Base-by-base conservation (phyloP, 208 protist species). In the Leishmania tarentolae region DNA sequence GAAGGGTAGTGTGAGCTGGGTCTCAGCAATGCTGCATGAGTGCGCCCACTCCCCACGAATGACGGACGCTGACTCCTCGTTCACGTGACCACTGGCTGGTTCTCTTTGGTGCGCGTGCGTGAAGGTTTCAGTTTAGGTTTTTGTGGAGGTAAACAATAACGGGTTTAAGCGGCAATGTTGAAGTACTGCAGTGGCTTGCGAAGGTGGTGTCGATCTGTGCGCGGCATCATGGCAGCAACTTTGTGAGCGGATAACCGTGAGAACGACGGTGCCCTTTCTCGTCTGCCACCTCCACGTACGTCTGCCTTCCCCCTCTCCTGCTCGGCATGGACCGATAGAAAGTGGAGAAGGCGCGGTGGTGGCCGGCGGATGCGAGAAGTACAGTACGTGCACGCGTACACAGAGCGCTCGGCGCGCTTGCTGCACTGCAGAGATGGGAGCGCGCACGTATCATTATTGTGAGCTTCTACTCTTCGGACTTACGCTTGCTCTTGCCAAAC, bases 401-500 rank as follows among this genome's bases (percentile, higher is more conserved):
- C 66, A 47, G 40, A 71, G 31, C 8, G 6, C 11, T 15, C 7
- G 40, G 17, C 37, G 24, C 19, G 46, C 69, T 47, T 31, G 69
- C 52, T 24, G 31, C 24, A 44, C 21, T 53, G 28, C 46, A 50
- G 19, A 70, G 42, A 31, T 53, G 28, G n/a, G n/a, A n/a, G 8
- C 40, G n/a, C 40, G 44, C 28, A 28, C 31, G 69, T 8, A 37
- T 56, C 46, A 9, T 56, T 37, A n/a, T 9, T 57, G 42, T 31
- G 31, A 40, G 65, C 28, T 21, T 35, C n/a, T 59, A 79, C 53
- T 83, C 75, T 9, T 77, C 78, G 2, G 70, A 83, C 52, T 72
- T 81, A 37, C 75, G 78, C 37, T 73, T 59, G 56, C 80, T 82
- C 72, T 88, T 87, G 9, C 88, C 87, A 79, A 92, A 92, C 63